phyloP scores from a whole-genome alignment of 371 early-diverging fungal genomes.

The Mortierella sp. region DNA sequence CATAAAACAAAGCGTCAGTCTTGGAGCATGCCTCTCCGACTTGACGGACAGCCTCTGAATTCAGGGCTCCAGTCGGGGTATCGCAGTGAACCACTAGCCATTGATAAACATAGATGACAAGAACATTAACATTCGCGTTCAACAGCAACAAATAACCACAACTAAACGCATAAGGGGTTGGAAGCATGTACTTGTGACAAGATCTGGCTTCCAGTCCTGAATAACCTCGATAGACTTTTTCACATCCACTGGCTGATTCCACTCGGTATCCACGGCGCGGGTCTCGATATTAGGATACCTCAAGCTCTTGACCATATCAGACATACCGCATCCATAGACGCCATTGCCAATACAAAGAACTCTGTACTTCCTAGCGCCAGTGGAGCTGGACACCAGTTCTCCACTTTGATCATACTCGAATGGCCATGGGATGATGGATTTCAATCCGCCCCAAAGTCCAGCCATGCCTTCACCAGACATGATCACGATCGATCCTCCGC shows the following conservation, averaged over 20 bases:
- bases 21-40: constrained; percentile 35
- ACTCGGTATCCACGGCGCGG: constrained; percentile 18
- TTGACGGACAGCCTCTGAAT: constrained; percentile 31
- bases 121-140: not conserved
- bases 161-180: no score
- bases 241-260: constrained; percentile 33
- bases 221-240: constrained; percentile 17
- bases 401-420: constrained; percentile 14
- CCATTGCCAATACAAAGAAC: constrained; percentile 46
- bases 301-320: constrained; percentile 45
- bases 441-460: constrained; percentile 46
- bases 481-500: constrained; percentile 38
- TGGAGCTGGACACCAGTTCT: not conserved
- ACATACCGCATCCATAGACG: constrained; percentile 44
- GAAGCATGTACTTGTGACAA: constrained; percentile 35
- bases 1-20: constrained; percentile 32
- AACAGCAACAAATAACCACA: not conserved
- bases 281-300: constrained; percentile 48
- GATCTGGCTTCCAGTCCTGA: constrained; percentile 43
- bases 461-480: constrained; percentile 52
- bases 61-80: constrained; percentile 47
- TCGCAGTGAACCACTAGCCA: constrained; percentile 50
- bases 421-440: constrained; percentile 49
- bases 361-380: constrained; percentile 10
- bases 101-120: no score